Conservation (phyloP, 2,329 filamentous ascomycete species). For the Epichloe sp. region DNA sequence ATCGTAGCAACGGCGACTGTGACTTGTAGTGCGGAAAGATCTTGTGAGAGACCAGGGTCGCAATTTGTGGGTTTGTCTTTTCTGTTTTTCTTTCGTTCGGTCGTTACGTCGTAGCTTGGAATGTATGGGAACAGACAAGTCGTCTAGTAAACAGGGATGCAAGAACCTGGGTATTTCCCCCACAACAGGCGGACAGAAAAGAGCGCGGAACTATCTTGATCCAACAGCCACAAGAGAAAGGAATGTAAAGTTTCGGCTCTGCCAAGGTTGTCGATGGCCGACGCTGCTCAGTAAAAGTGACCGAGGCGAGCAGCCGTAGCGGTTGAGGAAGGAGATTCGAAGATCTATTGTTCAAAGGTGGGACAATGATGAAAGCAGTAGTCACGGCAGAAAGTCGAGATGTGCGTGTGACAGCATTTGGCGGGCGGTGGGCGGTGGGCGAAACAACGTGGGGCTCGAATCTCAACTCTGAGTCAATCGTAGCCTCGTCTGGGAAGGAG, state of each 20-base stretch:
- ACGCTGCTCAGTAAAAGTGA: background rate
- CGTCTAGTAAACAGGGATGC: background rate
- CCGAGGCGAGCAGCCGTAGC: background rate
- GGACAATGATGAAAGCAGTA: background rate
- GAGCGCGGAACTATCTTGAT: background rate
- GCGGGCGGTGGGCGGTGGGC: constrained; percentile 2
- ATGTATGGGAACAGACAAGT: background rate
- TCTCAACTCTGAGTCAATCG: too few relatives aligned
- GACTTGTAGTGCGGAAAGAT: background rate
- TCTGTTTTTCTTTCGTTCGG: background rate
- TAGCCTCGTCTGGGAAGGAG: background rate
- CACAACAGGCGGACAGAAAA: background rate
- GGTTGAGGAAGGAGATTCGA: background rate
- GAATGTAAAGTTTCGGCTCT: background rate
- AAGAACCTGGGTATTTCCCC: constrained; percentile 1
- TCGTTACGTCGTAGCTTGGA: constrained; percentile 2
- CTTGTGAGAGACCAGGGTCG: background rate
- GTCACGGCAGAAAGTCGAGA: background rate
- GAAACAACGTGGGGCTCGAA: background rate
- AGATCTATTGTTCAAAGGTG: background rate
- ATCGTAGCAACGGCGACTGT: background rate
- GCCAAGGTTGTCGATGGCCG: background rate
- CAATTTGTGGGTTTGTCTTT: background rate
- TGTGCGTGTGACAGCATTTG: background rate
- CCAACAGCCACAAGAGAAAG: background rate